These are phyloP conservation scores for Neonothopanus nambi DNA, from an alignment of 1,284 basidiomycete species.

Conservation along the genomic window DNA sequence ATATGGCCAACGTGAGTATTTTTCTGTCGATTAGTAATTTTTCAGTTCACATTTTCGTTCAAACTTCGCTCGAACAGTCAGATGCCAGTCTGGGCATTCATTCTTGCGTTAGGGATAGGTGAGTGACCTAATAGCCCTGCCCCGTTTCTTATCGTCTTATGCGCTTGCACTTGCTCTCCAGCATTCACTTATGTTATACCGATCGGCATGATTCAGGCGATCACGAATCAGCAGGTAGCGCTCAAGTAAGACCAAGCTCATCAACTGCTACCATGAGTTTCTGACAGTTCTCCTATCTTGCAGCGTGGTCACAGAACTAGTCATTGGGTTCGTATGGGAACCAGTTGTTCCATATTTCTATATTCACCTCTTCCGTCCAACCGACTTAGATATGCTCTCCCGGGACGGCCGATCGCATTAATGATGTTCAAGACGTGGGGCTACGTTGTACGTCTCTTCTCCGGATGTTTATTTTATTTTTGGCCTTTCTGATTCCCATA, in stretches of 20 bases:
- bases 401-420: constrained; percentile 40
- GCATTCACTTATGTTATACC: constrained; percentile 57
- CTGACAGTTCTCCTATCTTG: background rate
- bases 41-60: background rate
- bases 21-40: background rate
- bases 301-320: constrained; percentile 27
- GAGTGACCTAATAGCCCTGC: constrained; percentile 20
- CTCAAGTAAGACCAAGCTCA: constrained; percentile 31
- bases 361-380: too few relatives aligned
- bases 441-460: constrained; percentile 21
- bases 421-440: constrained; percentile 37
- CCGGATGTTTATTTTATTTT: background rate
- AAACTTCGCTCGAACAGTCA: constrained; percentile 32
- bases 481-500: background rate
- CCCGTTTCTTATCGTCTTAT: too few relatives aligned
- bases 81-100: constrained; percentile 41
- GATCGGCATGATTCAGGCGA: constrained; percentile 54
- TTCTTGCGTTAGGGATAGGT: constrained; percentile 35
- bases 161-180: background rate
- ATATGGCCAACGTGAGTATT: constrained; percentile 57
- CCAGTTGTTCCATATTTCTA: constrained; percentile 4
- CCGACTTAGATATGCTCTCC: too few relatives aligned
- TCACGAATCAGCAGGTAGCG: constrained; percentile 52
- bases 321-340: constrained; percentile 35
- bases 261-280: background rate